These are phyloP conservation scores for Austroboletus eburneus DNA, from an alignment of 768 basidiomycete genomes.

Conservation along the genomic window DNA sequence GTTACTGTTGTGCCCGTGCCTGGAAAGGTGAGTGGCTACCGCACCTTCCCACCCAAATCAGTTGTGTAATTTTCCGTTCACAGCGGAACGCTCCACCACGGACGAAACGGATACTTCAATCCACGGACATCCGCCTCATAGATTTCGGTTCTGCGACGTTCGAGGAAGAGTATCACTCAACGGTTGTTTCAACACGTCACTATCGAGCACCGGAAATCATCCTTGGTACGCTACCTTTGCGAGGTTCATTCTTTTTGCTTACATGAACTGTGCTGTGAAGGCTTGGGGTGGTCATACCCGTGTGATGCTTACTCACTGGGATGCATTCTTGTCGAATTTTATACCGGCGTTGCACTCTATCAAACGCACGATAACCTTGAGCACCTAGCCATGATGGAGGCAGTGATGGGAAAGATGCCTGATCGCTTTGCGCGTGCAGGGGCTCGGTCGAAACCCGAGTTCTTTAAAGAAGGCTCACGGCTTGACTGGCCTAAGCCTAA, in stretches of 20 bases:
- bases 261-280: constrained; percentile 38
- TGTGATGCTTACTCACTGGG: constrained; percentile 99
- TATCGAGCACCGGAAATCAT: constrained; percentile 99
- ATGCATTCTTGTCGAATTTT: constrained; percentile 98
- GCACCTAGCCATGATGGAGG: constrained; percentile 99
- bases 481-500: constrained; percentile 92
- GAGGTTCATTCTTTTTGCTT: constrained; percentile 14
- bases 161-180: constrained; percentile 96
- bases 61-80: constrained; percentile 12
- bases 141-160: constrained; percentile 99
- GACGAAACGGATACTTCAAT: constrained; percentile 73
- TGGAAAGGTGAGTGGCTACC: constrained; percentile 50
- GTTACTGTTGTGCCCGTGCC: constrained; percentile 54
- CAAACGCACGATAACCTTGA: constrained; percentile 99
- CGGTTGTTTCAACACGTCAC: constrained; percentile 95
- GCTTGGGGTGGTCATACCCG: constrained; percentile 96
- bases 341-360: constrained; percentile 96
- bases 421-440: constrained; percentile 75
- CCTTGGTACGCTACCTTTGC: constrained; percentile 58
- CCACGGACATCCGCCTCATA: constrained; percentile 91
- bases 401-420: constrained; percentile 98
- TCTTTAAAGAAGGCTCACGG: constrained; percentile 81
- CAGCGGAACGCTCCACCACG: constrained; percentile 66
- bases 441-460: constrained; percentile 82
- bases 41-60: background rate